Percentiles rank a stretch among this genome's conserved stretches.
Conservation (phyloP, 805 yeast genomes). For the Candida rishiriensis region DNA sequence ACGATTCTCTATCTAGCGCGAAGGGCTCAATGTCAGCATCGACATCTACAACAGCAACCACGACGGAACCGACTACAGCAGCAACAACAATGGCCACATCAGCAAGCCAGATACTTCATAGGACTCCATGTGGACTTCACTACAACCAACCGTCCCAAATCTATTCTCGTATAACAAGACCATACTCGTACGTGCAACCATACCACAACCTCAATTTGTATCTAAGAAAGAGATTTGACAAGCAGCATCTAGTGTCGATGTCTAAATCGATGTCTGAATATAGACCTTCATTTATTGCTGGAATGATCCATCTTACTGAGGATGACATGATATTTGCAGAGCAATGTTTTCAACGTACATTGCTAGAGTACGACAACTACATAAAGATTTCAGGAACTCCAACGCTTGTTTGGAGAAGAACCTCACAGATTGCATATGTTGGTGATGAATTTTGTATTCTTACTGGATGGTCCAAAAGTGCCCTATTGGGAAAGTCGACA, state of each 20-base stretch:
- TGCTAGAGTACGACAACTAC: slow-evolving; percentile 82
- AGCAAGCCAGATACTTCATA: background rate
- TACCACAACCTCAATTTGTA: slow-evolving; percentile 78
- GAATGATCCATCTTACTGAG: slow-evolving; percentile 81
- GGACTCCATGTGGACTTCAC: slow-evolving; percentile 34
- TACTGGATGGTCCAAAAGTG: slow-evolving; percentile 84
- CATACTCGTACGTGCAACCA: slow-evolving; percentile 88
- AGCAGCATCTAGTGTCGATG: slow-evolving; percentile 62
- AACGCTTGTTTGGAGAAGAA: slow-evolving; percentile 90
- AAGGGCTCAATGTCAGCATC: background rate
- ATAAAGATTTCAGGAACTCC: slow-evolving; percentile 88
- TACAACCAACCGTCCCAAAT: slow-evolving; percentile 72
- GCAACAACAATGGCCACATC: slow-evolving; percentile 1
- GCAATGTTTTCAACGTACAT: slow-evolving; percentile 89
- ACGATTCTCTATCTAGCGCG: background rate
- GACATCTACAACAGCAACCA: slow-evolving; percentile 1
- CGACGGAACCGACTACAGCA: too few species aligned
- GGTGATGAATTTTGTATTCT: slow-evolving; percentile 90
- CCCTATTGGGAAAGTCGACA: slow-evolving; percentile 59
- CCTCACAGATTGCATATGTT: slow-evolving; percentile 92
- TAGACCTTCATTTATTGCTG: slow-evolving; percentile 89
- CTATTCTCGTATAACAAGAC: slow-evolving; percentile 66
- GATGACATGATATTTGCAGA: slow-evolving; percentile 94
- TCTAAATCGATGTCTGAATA: slow-evolving; percentile 87
- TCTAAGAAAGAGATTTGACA: slow-evolving; percentile 64